A percentile compares a stretch with the other conserved stretches of the same genome.
Conservation (phyloP, 1,139 yeast species). For the Trichomonascaceae sp. region DNA sequence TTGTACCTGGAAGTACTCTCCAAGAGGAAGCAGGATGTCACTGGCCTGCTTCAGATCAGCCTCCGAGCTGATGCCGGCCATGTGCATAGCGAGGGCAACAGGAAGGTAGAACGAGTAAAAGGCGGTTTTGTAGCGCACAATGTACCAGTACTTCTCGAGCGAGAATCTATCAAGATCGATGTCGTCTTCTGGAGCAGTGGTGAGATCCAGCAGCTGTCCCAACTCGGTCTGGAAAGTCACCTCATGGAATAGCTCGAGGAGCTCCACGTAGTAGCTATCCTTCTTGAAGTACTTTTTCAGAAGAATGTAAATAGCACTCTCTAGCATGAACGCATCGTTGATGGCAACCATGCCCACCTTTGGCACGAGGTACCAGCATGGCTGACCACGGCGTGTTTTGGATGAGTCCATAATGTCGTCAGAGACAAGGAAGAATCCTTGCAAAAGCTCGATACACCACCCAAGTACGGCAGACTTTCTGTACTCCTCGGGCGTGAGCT, state of each 20-base stretch:
- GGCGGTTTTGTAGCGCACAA: constrained; percentile 94
- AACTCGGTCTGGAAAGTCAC: constrained; percentile 95
- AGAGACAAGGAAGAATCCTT: constrained; percentile 93
- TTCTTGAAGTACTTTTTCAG: constrained; percentile 78
- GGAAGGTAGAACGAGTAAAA: constrained; percentile 96
- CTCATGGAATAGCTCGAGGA: constrained; percentile 70
- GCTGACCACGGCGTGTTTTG: constrained; percentile 95
- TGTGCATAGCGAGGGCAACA: constrained; percentile 91
- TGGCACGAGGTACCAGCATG: constrained; percentile 83
- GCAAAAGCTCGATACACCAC: constrained; percentile 74
- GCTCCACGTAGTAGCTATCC: constrained; percentile 76
- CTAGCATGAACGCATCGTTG: constrained; percentile 94
- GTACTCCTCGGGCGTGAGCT: constrained; percentile 56
- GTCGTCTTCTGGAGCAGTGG: constrained; percentile 92
- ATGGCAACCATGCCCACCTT: constrained; percentile 88
- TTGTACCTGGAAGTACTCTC: constrained; percentile 98
- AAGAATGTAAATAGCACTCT: constrained; percentile 82
- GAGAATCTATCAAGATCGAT: constrained; percentile 85
- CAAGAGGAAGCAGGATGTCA: constrained; percentile 83
- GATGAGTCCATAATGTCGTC: constrained; percentile 99
- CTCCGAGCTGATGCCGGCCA: constrained; percentile 64
- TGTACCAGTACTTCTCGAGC: constrained; percentile 81
- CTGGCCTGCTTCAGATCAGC: constrained; percentile 77
- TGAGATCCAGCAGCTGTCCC: constrained; percentile 89
- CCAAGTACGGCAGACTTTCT: constrained; percentile 82